Base-by-base conservation (phyloP, 1,284 basidiomycete genomes). In the Irpex sp. region DNA sequence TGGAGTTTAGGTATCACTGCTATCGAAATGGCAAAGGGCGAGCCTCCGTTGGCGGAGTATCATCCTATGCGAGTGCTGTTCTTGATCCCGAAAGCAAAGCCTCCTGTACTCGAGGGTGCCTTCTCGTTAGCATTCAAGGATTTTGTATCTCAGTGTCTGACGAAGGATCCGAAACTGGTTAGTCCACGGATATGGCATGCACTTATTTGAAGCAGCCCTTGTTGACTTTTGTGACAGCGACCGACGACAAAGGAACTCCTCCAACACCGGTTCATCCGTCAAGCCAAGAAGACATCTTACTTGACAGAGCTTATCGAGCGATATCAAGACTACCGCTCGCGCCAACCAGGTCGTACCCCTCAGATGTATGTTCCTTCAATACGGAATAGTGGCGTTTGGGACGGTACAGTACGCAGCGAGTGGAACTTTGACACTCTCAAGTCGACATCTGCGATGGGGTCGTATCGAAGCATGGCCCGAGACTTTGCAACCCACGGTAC, bases 1-100 rank as follows among this genome's bases (percentile, higher is more conserved):
- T 98, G 96, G 96, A 96, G 93, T 71, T 79, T 98, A 57, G 96
- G 97, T 13, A 97, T 98, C 72, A 98, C 97, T 0, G 93, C 95
- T 57, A 97, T 96, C 62, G 96, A 98, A 78, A 91, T 98, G 87
- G 93, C 94, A 1, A 94, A 92, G 69, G 96, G 96, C 52, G 94
- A 97, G 72, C 96, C 96, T 0, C 96, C 96, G 8, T 76, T 96
- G 64, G 91, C 94, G 4, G 94, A 97, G 74, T 94, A 96, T 76
- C 94, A 98, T 74, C 94, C 97, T 0, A 95, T 98, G 94, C 86
- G 94, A 57, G 96, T 96, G 1, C 84, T 98, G 63, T 96, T 97
- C 78, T 83, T 98, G 62, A 99, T 99, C 68, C 96, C 97, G 0
- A 96, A 96, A 76, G 92, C 91, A n/a, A 94, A 96, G 69, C 91